Evolutionary conservation across 2,329 filamentous ascomycete species (phyloP).

Genomic region (Cadophora gregata): DNA sequence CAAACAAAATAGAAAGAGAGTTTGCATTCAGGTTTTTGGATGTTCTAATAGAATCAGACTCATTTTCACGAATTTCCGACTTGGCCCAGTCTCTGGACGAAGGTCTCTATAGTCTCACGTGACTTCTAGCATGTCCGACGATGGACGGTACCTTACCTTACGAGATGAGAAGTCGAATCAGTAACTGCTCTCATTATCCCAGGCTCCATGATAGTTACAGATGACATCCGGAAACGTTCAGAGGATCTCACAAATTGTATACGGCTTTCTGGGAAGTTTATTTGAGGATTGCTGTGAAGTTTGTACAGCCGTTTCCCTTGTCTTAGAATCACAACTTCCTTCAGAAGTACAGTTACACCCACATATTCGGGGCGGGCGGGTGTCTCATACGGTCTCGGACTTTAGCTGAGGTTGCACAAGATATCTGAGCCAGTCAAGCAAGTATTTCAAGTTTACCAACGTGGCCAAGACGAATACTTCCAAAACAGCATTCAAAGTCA

Average conservation of each 20-base stretch:
- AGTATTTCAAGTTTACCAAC: background rate
- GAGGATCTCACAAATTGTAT: too few relatives aligned
- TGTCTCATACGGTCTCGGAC: background rate
- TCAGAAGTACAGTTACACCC: background rate
- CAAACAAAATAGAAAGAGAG: background rate
- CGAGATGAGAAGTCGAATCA: background rate
- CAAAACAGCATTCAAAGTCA: background rate
- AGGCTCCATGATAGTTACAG: background rate
- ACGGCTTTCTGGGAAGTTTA: background rate
- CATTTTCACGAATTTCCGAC: too few relatives aligned
- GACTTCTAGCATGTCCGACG: background rate
- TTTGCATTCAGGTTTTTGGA: background rate
- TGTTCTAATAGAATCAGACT: too few relatives aligned
- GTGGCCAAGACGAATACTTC: background rate
- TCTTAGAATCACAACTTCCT: background rate
- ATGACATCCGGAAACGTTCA: background rate
- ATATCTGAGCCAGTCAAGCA: background rate
- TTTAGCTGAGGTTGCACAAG: constrained; percentile 3
- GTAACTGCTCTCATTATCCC: background rate
- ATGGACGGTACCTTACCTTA: too few relatives aligned
- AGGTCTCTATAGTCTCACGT: background rate
- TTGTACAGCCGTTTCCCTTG: background rate
- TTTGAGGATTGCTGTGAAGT: too few relatives aligned
- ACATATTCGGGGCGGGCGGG: background rate
- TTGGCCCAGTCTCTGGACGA: too few relatives aligned